A percentile compares a stretch with the other conserved stretches of the same genome.
Evolutionary conservation across 31 red algal species (phyloP).

Genomic region (Porphyra umbilicalis): DNA sequence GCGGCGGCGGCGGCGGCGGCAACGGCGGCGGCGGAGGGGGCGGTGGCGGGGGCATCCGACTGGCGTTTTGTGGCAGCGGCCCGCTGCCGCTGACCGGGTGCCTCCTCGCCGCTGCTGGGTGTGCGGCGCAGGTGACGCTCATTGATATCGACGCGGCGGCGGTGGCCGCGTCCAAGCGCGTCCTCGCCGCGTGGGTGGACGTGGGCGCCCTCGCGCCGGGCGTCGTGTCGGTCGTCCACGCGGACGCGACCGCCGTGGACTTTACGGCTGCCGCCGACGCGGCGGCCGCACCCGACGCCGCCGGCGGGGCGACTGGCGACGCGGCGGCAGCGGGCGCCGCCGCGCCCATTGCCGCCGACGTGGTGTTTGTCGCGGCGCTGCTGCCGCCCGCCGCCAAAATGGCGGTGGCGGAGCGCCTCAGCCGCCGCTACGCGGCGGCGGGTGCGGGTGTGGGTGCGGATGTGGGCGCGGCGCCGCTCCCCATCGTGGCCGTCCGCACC

Average conservation of each 20-base stretch:
- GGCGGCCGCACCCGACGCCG: no score
- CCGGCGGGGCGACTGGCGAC: no score
- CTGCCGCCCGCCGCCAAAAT: slow-evolving; percentile 19
- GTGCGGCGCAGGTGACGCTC: slow-evolving; percentile 21
- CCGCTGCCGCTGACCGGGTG: slow-evolving; percentile 42
- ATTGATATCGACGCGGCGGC: slow-evolving; percentile 41
- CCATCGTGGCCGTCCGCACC: slow-evolving; percentile 43
- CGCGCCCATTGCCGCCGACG: slow-evolving; percentile 21
- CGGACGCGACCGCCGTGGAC: slow-evolving; percentile 13
- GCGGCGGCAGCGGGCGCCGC: background rate
- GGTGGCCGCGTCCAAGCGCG: slow-evolving; percentile 15
- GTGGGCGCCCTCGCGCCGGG: background rate
- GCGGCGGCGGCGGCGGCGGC: background rate
- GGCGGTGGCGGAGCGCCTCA: background rate
- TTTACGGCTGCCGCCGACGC: slow-evolving; percentile 5
- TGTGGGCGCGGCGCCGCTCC: slow-evolving; percentile 1
- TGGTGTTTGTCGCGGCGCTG: slow-evolving; percentile 55
- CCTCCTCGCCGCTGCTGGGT: slow-evolving; percentile 14
- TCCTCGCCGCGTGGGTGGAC: slow-evolving; percentile 26
- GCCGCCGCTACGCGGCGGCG: no score
- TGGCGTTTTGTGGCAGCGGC: slow-evolving; percentile 75
- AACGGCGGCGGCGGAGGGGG: background rate
- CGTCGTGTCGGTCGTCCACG: slow-evolving; percentile 9
- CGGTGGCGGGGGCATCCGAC: background rate
- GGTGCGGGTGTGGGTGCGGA: slow-evolving; percentile 1